Conservation (phyloP, 352 stramenopile species). For the Aphanomyces euteiches region DNA sequence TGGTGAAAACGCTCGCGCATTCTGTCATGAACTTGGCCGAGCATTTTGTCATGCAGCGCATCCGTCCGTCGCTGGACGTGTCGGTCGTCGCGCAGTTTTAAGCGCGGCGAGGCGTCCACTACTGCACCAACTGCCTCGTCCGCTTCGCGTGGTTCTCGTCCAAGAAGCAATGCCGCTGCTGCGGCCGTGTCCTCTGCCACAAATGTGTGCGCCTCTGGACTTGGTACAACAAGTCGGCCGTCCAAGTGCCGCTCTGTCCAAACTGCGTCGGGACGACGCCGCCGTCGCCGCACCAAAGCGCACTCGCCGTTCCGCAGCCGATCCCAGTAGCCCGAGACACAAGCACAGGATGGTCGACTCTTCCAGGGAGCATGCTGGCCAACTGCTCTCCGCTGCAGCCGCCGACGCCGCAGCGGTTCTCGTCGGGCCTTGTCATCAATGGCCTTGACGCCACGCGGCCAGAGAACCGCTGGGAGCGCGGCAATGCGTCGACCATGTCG, state of each 20-base stretch:
- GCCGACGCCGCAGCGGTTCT: too few relatives aligned
- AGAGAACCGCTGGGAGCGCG: too few relatives aligned
- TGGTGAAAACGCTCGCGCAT: conserved; percentile 1
- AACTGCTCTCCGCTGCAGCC: too few relatives aligned
- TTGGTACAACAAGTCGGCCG: background rate
- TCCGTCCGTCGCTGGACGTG: background rate
- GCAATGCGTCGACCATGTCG: too few relatives aligned
- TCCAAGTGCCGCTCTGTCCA: background rate
- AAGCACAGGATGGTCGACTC: too few relatives aligned
- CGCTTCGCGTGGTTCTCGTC: background rate
- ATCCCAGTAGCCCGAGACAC: background rate
- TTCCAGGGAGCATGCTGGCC: too few relatives aligned
- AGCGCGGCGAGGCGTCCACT: background rate
- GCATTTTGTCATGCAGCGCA: background rate
- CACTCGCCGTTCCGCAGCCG: too few relatives aligned
- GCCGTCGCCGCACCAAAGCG: background rate
- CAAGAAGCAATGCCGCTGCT: background rate
- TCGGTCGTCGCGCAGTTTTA: background rate
- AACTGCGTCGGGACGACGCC: background rate
- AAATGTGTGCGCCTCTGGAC: background rate
- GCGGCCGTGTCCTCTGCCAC: conserved; percentile 1
- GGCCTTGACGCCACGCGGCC: too few relatives aligned
- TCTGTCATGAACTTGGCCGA: too few relatives aligned
- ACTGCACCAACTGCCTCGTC: background rate
- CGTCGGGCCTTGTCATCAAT: too few relatives aligned